Base-by-base conservation (phyloP, 2,329 filamentous ascomycete species). In the Ascochyta fabae region DNA sequence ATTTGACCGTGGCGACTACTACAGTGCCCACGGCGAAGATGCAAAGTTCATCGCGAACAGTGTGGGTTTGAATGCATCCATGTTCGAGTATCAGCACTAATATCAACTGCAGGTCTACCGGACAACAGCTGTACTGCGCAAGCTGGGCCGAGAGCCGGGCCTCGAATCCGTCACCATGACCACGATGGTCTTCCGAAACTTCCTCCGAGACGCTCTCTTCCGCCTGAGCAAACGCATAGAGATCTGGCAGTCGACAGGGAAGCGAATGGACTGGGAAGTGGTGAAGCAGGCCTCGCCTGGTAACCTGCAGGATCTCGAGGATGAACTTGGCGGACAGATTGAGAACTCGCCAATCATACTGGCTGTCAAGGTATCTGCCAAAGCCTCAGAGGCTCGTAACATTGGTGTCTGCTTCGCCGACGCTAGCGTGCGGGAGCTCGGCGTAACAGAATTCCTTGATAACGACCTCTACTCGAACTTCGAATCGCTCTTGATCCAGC, bases 391-490 rank as follows among this genome's bases (percentile, higher is more conserved):
- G 74, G 91, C 89, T 6, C 85, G 95, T 41, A 91, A 85, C 62
- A 89, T 99, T 0, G 95, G 95, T 8, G 94, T 99, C 5, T 98
- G 95, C 77, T 99, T 99, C 72, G 96, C 95, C 7, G 95, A 99
- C 80, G 95, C 96, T 1, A 97, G 92, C 64, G 94, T 98, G 24
- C 85, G 95, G 47, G 95, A 99, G 79, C 84, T 99, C 2, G 95
- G 95, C 8, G 92, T 99, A 49, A 96, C 91, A 80, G 96, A 99
- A 73, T 99, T 99, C 64, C 85, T 96, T n/a, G 95, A 99, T 81
- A 99, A 98, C 71, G 95, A 99, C 72, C 83, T 97, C 9, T 99
- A 96, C 79, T 98, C 94, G 48, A 99, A 99, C 75, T 96, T 99
- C 64, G 95, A 99, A 78, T 92, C 93, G 3, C 83, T 99, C 16